phyloP scores from a whole-genome alignment of 2,329 filamentous ascomycete species.

The Claviceps paspali region DNA sequence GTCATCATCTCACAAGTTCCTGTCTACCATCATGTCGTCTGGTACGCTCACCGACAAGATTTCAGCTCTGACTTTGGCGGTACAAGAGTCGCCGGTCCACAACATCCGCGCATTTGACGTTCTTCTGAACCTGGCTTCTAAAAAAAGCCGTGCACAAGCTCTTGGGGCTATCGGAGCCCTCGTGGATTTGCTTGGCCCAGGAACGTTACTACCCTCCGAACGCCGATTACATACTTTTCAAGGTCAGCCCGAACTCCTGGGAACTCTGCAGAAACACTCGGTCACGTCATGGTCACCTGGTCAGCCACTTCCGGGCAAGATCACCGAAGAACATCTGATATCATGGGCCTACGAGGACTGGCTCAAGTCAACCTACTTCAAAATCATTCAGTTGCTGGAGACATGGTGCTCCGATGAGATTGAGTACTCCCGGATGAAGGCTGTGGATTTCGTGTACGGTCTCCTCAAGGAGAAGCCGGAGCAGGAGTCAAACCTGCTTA shows the following conservation, averaged over 20 bases:
- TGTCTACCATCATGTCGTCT: constrained; percentile 91
- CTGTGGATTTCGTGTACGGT: constrained; percentile 82
- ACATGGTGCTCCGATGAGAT: constrained; percentile 91
- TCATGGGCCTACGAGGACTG: constrained; percentile 90
- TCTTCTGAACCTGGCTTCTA: constrained; percentile 68
- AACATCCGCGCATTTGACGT: constrained; percentile 81
- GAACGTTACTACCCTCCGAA: constrained; percentile 67
- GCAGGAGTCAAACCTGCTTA: constrained; percentile 85
- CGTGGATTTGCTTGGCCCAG: constrained; percentile 86
- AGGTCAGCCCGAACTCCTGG: constrained; percentile 61
- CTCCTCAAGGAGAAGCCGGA: constrained; percentile 91
- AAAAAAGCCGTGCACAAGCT: constrained; percentile 85
- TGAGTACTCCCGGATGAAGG: constrained; percentile 75
- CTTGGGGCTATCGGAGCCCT: constrained; percentile 84
- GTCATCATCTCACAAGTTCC: constrained; percentile 85
- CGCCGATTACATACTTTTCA: constrained; percentile 68
- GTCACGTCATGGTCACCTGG: constrained; percentile 47
- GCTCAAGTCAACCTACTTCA: constrained; percentile 88
- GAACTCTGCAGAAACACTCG: constrained; percentile 48
- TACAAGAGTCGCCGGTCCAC: constrained; percentile 92
- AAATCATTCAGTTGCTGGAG: constrained; percentile 80
- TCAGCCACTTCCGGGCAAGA: constrained; percentile 55
- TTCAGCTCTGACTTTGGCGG: constrained; percentile 80
- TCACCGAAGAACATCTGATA: constrained; percentile 66
- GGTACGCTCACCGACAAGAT: constrained; percentile 95